phyloP scores from a whole-genome alignment of 371 early-diverging fungal species.

The Mortierella sp. region DNA sequence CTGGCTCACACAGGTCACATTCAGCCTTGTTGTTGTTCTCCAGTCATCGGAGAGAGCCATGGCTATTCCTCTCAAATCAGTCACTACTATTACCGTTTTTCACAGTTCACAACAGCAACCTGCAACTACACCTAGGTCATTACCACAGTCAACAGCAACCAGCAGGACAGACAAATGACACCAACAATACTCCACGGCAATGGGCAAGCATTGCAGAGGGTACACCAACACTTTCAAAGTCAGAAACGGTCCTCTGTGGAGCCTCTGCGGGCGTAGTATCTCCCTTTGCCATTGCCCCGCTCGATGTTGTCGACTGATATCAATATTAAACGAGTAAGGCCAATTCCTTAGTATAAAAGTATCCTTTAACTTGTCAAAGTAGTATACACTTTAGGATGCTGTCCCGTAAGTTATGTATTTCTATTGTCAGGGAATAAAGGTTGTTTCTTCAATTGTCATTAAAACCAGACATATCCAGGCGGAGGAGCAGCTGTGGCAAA shows the following conservation, averaged over 20 bases:
- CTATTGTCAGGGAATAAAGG: too few species aligned
- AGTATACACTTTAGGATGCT: too few species aligned
- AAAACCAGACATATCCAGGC: constrained; percentile 44
- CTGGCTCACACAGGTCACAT: too few species aligned
- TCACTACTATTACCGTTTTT: background rate
- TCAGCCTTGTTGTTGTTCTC: background rate
- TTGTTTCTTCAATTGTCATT: constrained; percentile 11
- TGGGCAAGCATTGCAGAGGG: constrained; percentile 43
- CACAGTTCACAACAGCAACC: background rate
- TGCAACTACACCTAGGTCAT: background rate
- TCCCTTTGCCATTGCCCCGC: constrained; percentile 84
- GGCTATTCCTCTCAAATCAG: background rate
- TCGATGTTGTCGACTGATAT: constrained; percentile 96
- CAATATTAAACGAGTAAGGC: too few species aligned
- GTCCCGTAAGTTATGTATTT: background rate
- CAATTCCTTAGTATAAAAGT: too few species aligned
- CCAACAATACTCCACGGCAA: background rate
- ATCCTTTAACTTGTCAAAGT: too few species aligned
- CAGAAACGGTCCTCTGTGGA: constrained; percentile 76
- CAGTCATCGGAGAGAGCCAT: background rate
- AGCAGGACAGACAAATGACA: background rate
- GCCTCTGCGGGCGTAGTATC: constrained; percentile 79
- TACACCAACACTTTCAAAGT: constrained; percentile 64
- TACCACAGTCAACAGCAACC: too few species aligned
- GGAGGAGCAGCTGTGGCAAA: constrained; percentile 36